Evolutionary conservation across 2,329 filamentous ascomycete species (phyloP), one percentile per base, ranked within the genome.

Genomic region (Phaeosphaeriaceae sp.): DNA sequence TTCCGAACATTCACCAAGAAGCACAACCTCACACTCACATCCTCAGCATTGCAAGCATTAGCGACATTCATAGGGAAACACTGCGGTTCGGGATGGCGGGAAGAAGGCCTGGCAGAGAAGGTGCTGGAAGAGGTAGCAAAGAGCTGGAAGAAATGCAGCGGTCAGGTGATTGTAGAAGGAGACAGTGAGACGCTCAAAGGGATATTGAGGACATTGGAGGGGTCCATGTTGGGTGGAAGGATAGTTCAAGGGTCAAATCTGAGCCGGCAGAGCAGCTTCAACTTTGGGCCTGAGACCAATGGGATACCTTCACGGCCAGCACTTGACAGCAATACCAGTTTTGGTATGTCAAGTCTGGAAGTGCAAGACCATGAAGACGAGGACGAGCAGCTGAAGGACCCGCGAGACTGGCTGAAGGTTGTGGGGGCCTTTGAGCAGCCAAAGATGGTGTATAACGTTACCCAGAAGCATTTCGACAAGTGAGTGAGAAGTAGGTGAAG

Each of bases 1-100:
- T 98, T 99, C 74, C 89, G 95, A 49, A 96, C 92, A 0, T 97
- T 99, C 67, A 99, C 95, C 1, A 97, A 97, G 79, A 99, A 98
- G 74, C 93, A 99, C 80, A 96, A 94, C 69, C 83, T 99, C 56
- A 98, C 94, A 0, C 87, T 99, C 54, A 94, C 92, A 8, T 95
- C 94, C 0, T 88, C 93, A 0, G 93, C 95, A 0, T 82, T 99
- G 5, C 89, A 94, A 76, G 88, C 91, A 49, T 84, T 99, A 30
- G 94, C 95, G 21, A 85, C 87, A 1, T 99, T 99, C 77, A 91
- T 99, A 54, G 96, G 95, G 11, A 90, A 92, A 68, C 91, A 97
- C 78, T 99, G 95, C 77, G 95, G 95, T 32, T 94, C 94, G 57
- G 93, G 89, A 89, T 99, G 95, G 95, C 88, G 94, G 70, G 94